Evolutionary conservation across 83 land plant species (phyloP), one percentile per base, ranked within the genome.

Genomic region (Thuja plicata): DNA sequence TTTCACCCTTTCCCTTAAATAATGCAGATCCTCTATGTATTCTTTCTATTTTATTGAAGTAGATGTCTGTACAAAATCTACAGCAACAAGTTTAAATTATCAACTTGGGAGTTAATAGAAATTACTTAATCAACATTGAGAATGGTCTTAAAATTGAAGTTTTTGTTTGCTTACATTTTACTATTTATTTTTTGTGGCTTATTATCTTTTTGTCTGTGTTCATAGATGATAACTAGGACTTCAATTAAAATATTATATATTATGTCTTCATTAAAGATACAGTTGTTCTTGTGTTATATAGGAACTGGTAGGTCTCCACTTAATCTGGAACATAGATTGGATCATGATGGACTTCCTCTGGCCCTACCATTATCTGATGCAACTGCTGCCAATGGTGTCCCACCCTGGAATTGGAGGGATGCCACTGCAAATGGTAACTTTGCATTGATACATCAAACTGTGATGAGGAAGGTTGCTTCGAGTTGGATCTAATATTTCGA

Each of bases 391-490:
- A 93, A 87, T 91, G 97, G 97, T 78, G 90, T 92, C 48, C 89
- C 92, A 32, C 94, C 96, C 45, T 96, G 97, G 96, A 92, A 91
- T 79, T 97, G 97, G 98, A 97, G 97, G 88, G 99, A 96, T 40
- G 77, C 97, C 77, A 87, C 93, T 89, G 93, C 92, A 74, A 95
- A 92, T 93, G 99, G 99, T 98, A 89, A 92, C 55, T 60, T 43
- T 83, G 35, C 85, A 45, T 48, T 46, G 15, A 48, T 45, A 30
- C 54, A 83, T 48, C 17, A 48, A n/a, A 83, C 9, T 83, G 50
- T 48, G 85, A 83, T 30, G 37, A 83, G 52, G 46, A 83, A 83
- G 35, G 35, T 46, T 13, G 16, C 6, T 83, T 83, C 16, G 27
- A 41, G 85, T 83, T 83, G 79, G 35, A 34, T 66, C 73, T 76